These are phyloP conservation scores for Citrullus colocynthis DNA, from an alignment of 306 rosid species.

Conservation along the genomic window DNA sequence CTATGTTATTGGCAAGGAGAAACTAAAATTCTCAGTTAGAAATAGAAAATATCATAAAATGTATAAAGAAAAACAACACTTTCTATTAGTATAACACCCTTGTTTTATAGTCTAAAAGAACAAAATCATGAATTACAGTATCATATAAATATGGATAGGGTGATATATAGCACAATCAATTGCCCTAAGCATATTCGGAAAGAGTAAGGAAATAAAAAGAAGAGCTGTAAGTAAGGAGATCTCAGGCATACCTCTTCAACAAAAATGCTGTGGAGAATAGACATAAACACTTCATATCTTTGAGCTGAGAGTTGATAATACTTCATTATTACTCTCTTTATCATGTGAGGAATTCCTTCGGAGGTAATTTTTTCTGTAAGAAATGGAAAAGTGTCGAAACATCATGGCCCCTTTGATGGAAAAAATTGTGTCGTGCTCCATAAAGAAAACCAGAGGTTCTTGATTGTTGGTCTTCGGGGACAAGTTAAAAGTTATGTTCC, in stretches of 20 bases:
- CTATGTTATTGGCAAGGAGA: neutral
- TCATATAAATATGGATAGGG: neutral
- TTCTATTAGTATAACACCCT: neutral
- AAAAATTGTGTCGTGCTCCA: neutral
- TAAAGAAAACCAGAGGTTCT: neutral
- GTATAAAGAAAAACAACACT: neutral
- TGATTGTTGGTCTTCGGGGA: neutral
- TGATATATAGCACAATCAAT: neutral
- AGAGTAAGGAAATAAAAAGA: neutral
- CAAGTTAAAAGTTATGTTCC: conserved; percentile 16
- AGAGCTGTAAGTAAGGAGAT: neutral
- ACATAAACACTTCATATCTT: neutral
- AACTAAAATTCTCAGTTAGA: no score
- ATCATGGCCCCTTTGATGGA: neutral
- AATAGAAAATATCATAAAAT: neutral
- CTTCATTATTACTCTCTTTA: neutral
- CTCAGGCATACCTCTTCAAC: neutral
- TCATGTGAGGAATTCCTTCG: neutral
- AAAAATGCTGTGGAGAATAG: neutral
- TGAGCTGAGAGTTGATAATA: neutral
- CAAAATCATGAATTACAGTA: neutral
- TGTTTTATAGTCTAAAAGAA: neutral
- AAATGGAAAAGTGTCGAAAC: neutral
- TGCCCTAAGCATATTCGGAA: neutral
- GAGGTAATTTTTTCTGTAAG: neutral